Evolutionary conservation across 768 basidiomycete genomes (phyloP).

Genomic region (Xerocomus brunneocitrinus): DNA sequence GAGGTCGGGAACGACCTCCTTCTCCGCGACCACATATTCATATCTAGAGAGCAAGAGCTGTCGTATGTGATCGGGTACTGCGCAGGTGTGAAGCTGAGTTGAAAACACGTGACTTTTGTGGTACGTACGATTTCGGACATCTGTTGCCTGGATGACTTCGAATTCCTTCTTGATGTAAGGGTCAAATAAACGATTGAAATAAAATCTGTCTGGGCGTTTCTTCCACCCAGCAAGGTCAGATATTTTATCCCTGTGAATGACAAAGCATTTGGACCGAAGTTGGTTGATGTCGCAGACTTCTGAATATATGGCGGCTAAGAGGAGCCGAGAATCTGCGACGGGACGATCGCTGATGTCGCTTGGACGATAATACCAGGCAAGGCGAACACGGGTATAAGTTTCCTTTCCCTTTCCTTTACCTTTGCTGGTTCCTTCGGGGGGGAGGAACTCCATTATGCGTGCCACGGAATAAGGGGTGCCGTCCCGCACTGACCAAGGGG

Average conservation of each 20-base stretch:
- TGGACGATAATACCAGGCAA: constrained; percentile 96
- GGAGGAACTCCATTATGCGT: constrained; percentile 94
- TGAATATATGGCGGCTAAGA: constrained; percentile 94
- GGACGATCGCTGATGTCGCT: constrained; percentile 92
- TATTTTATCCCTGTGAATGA: constrained; percentile 93
- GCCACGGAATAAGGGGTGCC: constrained; percentile 95
- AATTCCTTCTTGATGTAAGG: constrained; percentile 98
- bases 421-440: constrained; percentile 68
- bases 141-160: constrained; percentile 84
- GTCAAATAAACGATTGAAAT: constrained; percentile 93
- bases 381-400: constrained; percentile 75
- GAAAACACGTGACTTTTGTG: constrained; percentile 19
- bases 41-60: constrained; percentile 76
- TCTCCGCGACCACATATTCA: constrained; percentile 94
- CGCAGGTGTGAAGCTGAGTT: constrained; percentile 8
- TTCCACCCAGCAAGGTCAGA: constrained; percentile 92
- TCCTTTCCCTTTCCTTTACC: constrained; percentile 63
- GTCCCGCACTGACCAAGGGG: constrained; percentile 87
- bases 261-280: constrained; percentile 88
- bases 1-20: constrained; percentile 86
- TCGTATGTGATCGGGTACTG: constrained; percentile 80
- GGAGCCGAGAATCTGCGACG: constrained; percentile 84
- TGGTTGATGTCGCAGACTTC: constrained; percentile 95
- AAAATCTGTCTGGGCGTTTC: constrained; percentile 91
- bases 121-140: constrained; percentile 81